A percentile compares a stretch with the other conserved stretches of the same genome.
These are phyloP conservation scores for Parastagonospora avenae DNA, from an alignment of 2,329 filamentous ascomycete genomes.

Conservation along the genomic window DNA sequence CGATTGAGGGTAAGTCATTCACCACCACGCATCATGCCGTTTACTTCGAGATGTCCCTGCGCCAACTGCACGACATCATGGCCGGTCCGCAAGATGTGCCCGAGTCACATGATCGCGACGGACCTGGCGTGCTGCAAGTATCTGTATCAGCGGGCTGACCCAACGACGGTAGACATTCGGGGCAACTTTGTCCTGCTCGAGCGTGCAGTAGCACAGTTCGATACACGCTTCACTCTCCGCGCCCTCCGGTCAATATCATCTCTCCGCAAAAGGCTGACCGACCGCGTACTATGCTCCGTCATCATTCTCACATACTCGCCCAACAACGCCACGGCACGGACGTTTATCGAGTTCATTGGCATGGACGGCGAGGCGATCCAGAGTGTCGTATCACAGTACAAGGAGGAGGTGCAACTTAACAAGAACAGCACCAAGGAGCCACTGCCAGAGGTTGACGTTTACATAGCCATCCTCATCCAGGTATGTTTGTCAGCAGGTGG, in stretches of 20 bases:
- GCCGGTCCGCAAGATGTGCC: constrained; percentile 34
- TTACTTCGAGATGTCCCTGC: constrained; percentile 30
- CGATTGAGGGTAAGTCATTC: constrained; percentile 43
- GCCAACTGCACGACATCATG: constrained; percentile 22
- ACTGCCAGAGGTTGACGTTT: constrained; percentile 86
- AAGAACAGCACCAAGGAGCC: constrained; percentile 72
- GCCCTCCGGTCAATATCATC: constrained; percentile 95
- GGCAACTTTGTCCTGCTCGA: constrained; percentile 91
- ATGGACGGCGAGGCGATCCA: constrained; percentile 69
- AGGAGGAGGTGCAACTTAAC: constrained; percentile 70
- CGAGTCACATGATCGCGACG: constrained; percentile 36
- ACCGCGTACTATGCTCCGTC: constrained; percentile 79
- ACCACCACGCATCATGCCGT: constrained; percentile 19
- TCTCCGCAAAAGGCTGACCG: constrained; percentile 86
- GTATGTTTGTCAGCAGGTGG: constrained; percentile 22
- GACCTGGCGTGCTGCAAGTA: constrained; percentile 34
- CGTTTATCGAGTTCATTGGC: constrained; percentile 72
- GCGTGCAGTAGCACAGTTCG: constrained; percentile 89
- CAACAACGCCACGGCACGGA: constrained; percentile 69
- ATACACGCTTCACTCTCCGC: constrained; percentile 91
- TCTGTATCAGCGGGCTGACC: constrained; percentile 39
- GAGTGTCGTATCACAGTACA: constrained; percentile 54
- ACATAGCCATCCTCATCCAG: constrained; percentile 75
- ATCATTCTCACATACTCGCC: constrained; percentile 79
- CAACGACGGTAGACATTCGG: constrained; percentile 75